Evolutionary conservation across 2,329 filamentous ascomycete genomes (phyloP).

Genomic region (Pezicula neosporulosa): DNA sequence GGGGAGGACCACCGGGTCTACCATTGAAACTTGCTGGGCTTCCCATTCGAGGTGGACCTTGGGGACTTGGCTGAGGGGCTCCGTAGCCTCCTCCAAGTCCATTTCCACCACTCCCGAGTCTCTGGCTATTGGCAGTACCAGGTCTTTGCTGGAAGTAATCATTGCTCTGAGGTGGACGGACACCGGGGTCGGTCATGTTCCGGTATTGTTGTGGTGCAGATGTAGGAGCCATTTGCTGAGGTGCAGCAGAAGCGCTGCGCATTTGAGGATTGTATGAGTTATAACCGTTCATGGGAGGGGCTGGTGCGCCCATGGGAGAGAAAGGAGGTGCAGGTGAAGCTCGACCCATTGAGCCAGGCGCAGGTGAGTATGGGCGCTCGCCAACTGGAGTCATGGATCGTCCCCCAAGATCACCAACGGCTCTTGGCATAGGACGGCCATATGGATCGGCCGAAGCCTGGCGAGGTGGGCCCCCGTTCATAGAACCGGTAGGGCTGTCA

Average conservation of each 20-base stretch:
- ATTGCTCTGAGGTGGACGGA: slow-evolving; percentile 6
- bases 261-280: slow-evolving; percentile 18
- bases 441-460: slow-evolving; percentile 17
- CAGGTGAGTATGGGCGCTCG: neutral
- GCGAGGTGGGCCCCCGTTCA: slow-evolving; percentile 2
- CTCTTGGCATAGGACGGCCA: slow-evolving; percentile 20
- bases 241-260: slow-evolving; percentile 13
- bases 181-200: slow-evolving; percentile 23
- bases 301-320: neutral
- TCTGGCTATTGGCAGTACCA: neutral
- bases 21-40: neutral
- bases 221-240: slow-evolving; percentile 6
- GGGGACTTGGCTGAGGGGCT: neutral
- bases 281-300: slow-evolving; percentile 8
- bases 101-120: neutral
- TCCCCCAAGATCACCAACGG: slow-evolving; percentile 11
- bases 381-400: slow-evolving; percentile 23
- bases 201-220: slow-evolving; percentile 13
- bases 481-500: slow-evolving; percentile 8
- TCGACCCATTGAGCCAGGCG: neutral
- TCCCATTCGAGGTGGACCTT: neutral
- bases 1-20: neutral
- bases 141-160: slow-evolving; percentile 13
- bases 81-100: neutral
- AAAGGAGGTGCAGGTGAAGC: neutral